Base-by-base conservation (phyloP, 1,284 basidiomycete genomes). In the Afroboletus lepidellus region DNA sequence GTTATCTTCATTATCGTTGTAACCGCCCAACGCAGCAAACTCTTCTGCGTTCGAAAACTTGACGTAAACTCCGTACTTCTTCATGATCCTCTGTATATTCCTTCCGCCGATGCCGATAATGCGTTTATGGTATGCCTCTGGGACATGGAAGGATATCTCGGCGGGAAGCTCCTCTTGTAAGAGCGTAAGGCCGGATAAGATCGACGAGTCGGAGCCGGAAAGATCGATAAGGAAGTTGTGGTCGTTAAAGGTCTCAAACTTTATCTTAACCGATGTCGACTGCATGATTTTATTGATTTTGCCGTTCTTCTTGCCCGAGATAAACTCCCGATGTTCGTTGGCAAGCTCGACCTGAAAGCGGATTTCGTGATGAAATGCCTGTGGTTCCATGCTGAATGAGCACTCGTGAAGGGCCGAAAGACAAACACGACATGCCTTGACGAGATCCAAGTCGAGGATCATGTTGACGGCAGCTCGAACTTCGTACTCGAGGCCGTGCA, bases 261-360 rank as follows among this genome's bases (percentile, higher is more conserved):
- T 98, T 80, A 99, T 98, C 72, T 97, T 96, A 63, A 96, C 94
- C 64, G 91, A 92, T 32, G 92, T 90, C 8, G 87, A 89, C 74
- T 96, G 94, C 92, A 96, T 97, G 68, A 97, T 95, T 75, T 97
- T 97, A 78, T 97, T 97, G 70, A 97, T 93, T 75, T 98, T 98
- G 56, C 94, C 94, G 62, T 97, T 97, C 79, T 97, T 97, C 78
- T 98, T 98, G 43, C 94, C 94, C 53, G 90, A 92, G 71, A 99
- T 98, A 72, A 99, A 99, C 63, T 99, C 97, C 59, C 95, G 88
- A 65, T 98, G 95, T 69, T 98, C 96, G 69, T 96, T 98, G 41
- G 95, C 92, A 12, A 99, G 83, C 74, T 99, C 97, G 56, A 98
- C 94, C 74, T 98, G 96, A 78, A 99, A 98, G 47, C 94, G 91